phyloP scores from a whole-genome alignment of 768 basidiomycete species.

The Pisolithus microcarpus region DNA sequence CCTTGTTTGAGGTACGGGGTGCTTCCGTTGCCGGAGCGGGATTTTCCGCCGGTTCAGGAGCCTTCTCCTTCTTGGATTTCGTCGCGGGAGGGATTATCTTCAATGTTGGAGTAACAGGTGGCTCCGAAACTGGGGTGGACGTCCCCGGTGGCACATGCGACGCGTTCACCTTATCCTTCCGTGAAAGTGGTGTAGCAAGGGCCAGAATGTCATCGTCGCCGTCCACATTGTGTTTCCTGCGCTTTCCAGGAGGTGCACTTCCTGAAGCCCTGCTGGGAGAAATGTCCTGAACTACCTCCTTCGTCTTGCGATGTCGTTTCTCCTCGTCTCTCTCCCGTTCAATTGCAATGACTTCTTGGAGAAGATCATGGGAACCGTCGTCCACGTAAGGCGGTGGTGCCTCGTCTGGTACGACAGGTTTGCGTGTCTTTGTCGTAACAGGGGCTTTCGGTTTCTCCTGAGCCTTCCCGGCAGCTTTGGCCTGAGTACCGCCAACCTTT shows the following conservation, averaged over 20 bases:
- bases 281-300: constrained; percentile 35
- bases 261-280: constrained; percentile 31
- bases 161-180: constrained; percentile 38
- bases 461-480: constrained; percentile 25
- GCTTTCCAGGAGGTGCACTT: constrained; percentile 40
- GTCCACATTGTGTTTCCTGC: constrained; percentile 44
- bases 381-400: constrained; percentile 66
- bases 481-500: constrained; percentile 44
- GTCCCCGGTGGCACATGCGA: constrained; percentile 33
- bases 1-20: constrained; percentile 48
- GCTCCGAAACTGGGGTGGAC: constrained; percentile 33
- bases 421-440: constrained; percentile 35
- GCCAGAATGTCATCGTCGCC: constrained; percentile 61
- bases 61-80: constrained; percentile 44
- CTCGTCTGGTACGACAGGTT: constrained; percentile 37
- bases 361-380: constrained; percentile 74
- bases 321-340: constrained; percentile 60
- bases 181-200: constrained; percentile 50
- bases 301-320: constrained; percentile 37
- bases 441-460: constrained; percentile 28
- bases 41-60: constrained; percentile 18
- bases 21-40: constrained; percentile 14
- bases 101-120: constrained; percentile 20
- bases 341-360: constrained; percentile 77
- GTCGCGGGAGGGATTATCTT: constrained; percentile 20